A percentile compares a stretch with the other conserved stretches of the same genome.
These are phyloP conservation scores for Bathelium albidoporum DNA, from an alignment of 495 filamentous ascomycete genomes.

Conservation along the genomic window DNA sequence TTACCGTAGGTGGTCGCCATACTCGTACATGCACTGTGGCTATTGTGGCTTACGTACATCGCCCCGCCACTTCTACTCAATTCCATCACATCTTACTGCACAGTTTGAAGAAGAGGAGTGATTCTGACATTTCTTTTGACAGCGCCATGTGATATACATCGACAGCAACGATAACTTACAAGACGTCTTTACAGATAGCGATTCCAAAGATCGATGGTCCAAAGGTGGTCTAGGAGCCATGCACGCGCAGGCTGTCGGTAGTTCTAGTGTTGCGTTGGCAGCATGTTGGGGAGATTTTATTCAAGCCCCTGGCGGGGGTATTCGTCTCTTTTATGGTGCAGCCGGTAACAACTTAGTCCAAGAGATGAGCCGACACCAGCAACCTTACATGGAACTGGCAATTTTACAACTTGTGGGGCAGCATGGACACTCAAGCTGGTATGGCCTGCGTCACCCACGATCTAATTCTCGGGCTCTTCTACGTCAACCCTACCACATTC, in stretches of 20 bases:
- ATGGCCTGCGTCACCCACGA: neutral
- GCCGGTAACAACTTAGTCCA: neutral
- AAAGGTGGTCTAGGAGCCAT: neutral
- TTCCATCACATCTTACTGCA: too few relatives aligned
- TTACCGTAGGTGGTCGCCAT: neutral
- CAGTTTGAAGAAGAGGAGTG: too few relatives aligned
- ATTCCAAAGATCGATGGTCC: neutral
- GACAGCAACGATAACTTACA: neutral
- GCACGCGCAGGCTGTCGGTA: neutral
- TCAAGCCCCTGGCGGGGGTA: neutral
- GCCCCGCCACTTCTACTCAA: too few relatives aligned
- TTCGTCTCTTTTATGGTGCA: neutral
- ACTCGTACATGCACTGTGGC: neutral
- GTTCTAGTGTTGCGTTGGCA: neutral
- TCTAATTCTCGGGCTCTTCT: neutral
- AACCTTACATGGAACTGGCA: constrained; percentile 1
- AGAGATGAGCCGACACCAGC: neutral
- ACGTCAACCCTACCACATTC: neutral
- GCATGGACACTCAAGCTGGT: neutral
- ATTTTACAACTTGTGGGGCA: neutral
- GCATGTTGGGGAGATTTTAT: neutral
- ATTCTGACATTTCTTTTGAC: neutral
- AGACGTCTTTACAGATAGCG: neutral
- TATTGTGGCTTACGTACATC: too few relatives aligned
- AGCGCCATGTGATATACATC: neutral